Base-by-base conservation (phyloP, 208 protist genomes). In the Acanthamoeba lenticulata region DNA sequence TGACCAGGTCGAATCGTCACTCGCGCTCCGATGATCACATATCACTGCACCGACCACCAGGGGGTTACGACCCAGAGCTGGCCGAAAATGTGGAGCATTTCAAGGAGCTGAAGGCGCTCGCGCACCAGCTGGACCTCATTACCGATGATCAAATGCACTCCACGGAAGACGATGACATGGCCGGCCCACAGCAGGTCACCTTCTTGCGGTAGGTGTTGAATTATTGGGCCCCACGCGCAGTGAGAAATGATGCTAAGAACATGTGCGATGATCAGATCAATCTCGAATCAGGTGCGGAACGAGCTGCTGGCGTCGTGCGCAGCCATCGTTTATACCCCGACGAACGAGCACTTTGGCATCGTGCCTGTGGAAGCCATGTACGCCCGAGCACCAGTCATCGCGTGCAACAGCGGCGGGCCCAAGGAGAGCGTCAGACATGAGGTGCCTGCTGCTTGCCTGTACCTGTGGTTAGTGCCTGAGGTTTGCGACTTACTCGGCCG, bases 321-420 rank as follows among this genome's bases (percentile, higher is more conserved):
- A 32, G 97, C 96, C 7, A 62, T 99, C 27, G 47, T 99, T 1
- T 99, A 99, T 94, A 99, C 99, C 34, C 98, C 99, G 34, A 77
- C 96, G 0, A 96, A 96, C 72, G 99, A 99, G 94, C 99, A 99
- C 94, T 99, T 99, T 96, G 99, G 99, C 45, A 98, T 98, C 45
- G 97, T 98, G 32, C 97, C 97, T 24, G 32, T 98, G 0, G 97
- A 98, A 67, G 97, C 97, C 15, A 98, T 98, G 97, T 95, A 92
- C 27, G 49, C 79, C 7, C 1, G 44, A 29, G 67, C 57, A 2
- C 97, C 97, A 38, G 98, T 99, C 15, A 93, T 99, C 24, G 99
- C 99, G 6, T 97, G 98, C 24, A 98, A 98, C 77, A 94, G 95
- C 83, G 99, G 98, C 47, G 99, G 99, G 19, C 99, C 98, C 7